These are phyloP conservation scores for Hymenochaete sp. DNA, from an alignment of 1,284 basidiomycete species.

Conservation along the genomic window DNA sequence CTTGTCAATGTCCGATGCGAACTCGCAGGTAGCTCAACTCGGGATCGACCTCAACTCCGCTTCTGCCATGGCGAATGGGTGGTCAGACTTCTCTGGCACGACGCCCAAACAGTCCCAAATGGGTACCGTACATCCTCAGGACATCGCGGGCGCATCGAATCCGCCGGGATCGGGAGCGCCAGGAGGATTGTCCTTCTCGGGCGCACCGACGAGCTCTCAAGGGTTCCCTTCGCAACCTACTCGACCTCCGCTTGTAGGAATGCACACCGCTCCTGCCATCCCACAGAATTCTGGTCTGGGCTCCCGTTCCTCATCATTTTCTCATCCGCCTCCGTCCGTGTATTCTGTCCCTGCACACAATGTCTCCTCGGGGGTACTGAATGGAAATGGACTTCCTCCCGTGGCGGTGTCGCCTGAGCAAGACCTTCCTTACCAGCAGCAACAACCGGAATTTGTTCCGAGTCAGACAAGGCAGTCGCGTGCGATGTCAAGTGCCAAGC, in stretches of 20 bases:
- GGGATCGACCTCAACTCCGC: background rate
- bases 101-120: conserved; percentile 1
- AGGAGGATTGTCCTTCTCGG: too few species aligned
- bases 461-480: conserved; percentile 24
- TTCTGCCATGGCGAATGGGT: background rate
- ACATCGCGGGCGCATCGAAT: conserved; percentile 1
- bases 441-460: conserved; percentile 13
- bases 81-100: conserved; percentile 5
- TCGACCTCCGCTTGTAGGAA: conserved; percentile 1
- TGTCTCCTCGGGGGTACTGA: conserved; percentile 4
- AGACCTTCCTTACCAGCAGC: background rate
- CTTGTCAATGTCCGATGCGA: background rate
- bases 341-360: background rate
- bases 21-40: background rate
- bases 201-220: background rate
- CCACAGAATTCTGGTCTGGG: conserved; percentile 4
- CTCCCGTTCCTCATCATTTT: conserved; percentile 16
- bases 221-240: background rate
- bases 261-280: background rate
- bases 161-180: too few species aligned
- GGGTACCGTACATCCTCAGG: conserved; percentile 14
- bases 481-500: conserved; percentile 27
- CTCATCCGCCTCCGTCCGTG: conserved; percentile 6
- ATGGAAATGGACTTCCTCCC: background rate
- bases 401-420: conserved; percentile 6